Evolutionary conservation across 2,329 filamentous ascomycete species (phyloP).

Genomic region (Gnomoniopsis smithogilvyi): DNA sequence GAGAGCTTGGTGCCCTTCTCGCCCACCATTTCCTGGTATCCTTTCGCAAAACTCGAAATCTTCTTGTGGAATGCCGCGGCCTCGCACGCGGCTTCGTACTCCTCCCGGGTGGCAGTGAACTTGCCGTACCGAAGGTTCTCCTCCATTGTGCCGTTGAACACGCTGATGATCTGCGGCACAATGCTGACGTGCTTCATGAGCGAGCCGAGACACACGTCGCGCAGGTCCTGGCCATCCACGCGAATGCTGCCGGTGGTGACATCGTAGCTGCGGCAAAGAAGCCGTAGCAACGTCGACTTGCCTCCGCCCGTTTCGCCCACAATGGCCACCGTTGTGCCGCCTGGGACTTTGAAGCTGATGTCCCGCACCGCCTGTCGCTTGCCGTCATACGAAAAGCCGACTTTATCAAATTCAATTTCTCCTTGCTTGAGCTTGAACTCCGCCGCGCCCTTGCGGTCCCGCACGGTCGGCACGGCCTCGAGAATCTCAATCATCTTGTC

Average conservation of each 20-base stretch:
- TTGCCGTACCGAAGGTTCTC: constrained; percentile 64
- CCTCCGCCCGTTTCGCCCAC: constrained; percentile 62
- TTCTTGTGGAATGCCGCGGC: constrained; percentile 63
- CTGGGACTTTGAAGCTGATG: constrained; percentile 44
- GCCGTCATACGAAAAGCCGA: constrained; percentile 53
- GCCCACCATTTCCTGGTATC: constrained; percentile 45
- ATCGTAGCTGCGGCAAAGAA: constrained; percentile 60
- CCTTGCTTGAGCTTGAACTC: constrained; percentile 43
- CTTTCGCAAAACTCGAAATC: constrained; percentile 55
- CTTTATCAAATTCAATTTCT: constrained; percentile 50
- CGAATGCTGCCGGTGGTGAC: constrained; percentile 49
- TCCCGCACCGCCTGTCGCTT: constrained; percentile 48
- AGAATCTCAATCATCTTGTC: constrained; percentile 58
- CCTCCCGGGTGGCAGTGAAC: constrained; percentile 56
- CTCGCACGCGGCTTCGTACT: constrained; percentile 58
- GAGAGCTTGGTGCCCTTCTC: constrained; percentile 46
- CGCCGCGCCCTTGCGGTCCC: constrained; percentile 42
- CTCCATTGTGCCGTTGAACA: constrained; percentile 64
- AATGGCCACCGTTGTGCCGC: constrained; percentile 56
- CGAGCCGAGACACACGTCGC: constrained; percentile 54
- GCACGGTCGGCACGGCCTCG: constrained; percentile 53
- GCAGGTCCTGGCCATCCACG: constrained; percentile 59
- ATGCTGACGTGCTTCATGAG: constrained; percentile 58
- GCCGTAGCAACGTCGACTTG: constrained; percentile 60
- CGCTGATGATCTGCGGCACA: constrained; percentile 60